Percentiles rank a stretch among this genome's conserved stretches.
phyloP scores from a whole-genome alignment of 148 eudicot genomes.

The Heliosperma pusillum region DNA sequence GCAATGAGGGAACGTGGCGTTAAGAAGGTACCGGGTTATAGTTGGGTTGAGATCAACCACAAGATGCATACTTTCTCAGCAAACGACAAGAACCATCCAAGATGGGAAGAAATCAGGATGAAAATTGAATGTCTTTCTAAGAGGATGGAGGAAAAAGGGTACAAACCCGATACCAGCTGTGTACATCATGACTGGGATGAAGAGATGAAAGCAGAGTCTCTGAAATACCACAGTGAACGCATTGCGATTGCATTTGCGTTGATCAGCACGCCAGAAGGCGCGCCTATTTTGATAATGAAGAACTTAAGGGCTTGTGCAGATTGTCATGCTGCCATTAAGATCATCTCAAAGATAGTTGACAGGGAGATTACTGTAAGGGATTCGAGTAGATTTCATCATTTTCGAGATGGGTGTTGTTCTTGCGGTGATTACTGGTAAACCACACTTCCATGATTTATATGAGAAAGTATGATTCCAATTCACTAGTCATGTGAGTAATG shows the following conservation, averaged over 20 bases:
- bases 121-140: slow-evolving; percentile 44
- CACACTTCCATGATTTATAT: neutral
- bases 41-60: slow-evolving; percentile 66
- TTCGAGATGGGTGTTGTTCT: slow-evolving; percentile 59
- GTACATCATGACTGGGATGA: slow-evolving; percentile 63
- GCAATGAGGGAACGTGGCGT: slow-evolving; percentile 65
- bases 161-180: slow-evolving; percentile 62
- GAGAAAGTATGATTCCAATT: neutral
- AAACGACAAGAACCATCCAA: slow-evolving; percentile 56
- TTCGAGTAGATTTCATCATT: slow-evolving; percentile 82
- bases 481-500: too few species aligned
- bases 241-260: slow-evolving; percentile 73
- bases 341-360: slow-evolving; percentile 60
- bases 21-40: slow-evolving; percentile 67
- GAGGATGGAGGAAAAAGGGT: slow-evolving; percentile 66
- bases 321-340: slow-evolving; percentile 73
- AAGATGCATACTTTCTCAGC: slow-evolving; percentile 59
- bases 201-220: slow-evolving; percentile 49
- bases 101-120: slow-evolving; percentile 46
- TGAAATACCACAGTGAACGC: slow-evolving; percentile 70
- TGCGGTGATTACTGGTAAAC: slow-evolving; percentile 75
- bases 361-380: slow-evolving; percentile 79
- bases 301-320: slow-evolving; percentile 73
- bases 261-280: slow-evolving; percentile 64
- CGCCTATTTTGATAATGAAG: slow-evolving; percentile 67